These are phyloP conservation scores for Bruguiera hainesii DNA, from an alignment of 441 rosid species.

Conservation along the genomic window DNA sequence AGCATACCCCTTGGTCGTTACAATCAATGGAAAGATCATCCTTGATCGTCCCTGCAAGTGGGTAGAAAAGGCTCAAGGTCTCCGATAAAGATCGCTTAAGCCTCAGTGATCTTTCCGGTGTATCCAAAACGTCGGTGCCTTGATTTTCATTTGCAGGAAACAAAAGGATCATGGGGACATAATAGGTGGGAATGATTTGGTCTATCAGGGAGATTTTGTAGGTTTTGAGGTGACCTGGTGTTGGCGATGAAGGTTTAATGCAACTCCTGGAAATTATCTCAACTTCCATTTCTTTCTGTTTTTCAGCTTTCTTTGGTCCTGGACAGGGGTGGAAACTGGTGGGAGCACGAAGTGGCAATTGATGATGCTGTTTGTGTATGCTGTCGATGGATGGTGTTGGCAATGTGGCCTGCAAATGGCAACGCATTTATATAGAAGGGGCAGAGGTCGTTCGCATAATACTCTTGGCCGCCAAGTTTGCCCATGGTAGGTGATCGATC, in stretches of 20 bases:
- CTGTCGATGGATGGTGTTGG: too few relatives aligned
- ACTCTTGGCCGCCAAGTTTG: too few relatives aligned
- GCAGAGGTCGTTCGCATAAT: too few relatives aligned
- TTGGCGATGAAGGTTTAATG: conserved; percentile 37
- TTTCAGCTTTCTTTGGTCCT: too few relatives aligned
- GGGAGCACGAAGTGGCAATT: too few relatives aligned
- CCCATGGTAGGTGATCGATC: too few relatives aligned
- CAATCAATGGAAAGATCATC: conserved; percentile 39
- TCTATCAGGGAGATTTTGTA: conserved; percentile 41
- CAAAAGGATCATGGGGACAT: conserved; percentile 35
- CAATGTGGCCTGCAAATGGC: too few relatives aligned
- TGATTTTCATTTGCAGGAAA: conserved; percentile 14
- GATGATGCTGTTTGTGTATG: too few relatives aligned
- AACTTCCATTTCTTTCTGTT: conserved; percentile 20
- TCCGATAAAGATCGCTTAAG: conserved; percentile 28
- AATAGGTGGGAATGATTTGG: conserved; percentile 27
- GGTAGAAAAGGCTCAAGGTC: conserved; percentile 39
- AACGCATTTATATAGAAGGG: too few relatives aligned
- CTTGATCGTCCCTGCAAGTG: conserved; percentile 40
- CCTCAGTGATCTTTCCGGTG: background rate
- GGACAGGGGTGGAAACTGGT: too few relatives aligned
- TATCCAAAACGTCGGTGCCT: background rate
- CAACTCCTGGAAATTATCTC: conserved; percentile 25
- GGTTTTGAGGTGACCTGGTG: conserved; percentile 31
- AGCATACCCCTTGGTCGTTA: conserved; percentile 42